phyloP scores from a whole-genome alignment of 2,329 filamentous ascomycete genomes.

The Nemania abortiva region DNA sequence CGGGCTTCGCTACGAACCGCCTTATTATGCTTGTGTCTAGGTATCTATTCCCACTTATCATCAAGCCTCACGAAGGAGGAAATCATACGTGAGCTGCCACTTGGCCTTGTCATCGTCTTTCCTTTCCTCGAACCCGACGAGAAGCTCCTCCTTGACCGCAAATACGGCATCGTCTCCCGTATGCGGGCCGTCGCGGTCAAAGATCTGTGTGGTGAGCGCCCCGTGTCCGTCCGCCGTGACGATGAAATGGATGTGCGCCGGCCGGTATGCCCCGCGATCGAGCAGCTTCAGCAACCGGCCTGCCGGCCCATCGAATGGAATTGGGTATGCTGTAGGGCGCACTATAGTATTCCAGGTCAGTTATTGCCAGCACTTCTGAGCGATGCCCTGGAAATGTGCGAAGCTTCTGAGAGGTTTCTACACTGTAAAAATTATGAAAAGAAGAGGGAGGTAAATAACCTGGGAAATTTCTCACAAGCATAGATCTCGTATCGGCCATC shows the following conservation, averaged over 20 bases:
- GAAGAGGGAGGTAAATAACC: neutral
- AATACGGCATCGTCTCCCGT: constrained; percentile 66
- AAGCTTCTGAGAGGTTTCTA: neutral
- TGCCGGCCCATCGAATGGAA: constrained; percentile 65
- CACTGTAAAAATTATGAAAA: neutral
- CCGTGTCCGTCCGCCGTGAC: constrained; percentile 54
- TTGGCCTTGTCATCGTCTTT: constrained; percentile 59
- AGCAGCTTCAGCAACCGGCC: constrained; percentile 64
- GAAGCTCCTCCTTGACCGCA: constrained; percentile 65
- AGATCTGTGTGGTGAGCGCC: constrained; percentile 79
- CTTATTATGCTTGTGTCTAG: neutral
- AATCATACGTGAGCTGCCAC: constrained; percentile 72
- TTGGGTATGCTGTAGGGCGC: constrained; percentile 68
- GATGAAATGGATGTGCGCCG: constrained; percentile 72
- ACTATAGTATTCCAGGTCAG: constrained; percentile 48
- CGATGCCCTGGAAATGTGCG: neutral
- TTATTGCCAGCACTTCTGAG: neutral
- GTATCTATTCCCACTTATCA: neutral
- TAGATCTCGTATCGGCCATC: constrained; percentile 74
- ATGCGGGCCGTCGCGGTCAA: constrained; percentile 74
- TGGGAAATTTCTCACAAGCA: constrained; percentile 51
- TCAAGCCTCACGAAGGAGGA: constrained; percentile 49
- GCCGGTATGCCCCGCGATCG: constrained; percentile 68
- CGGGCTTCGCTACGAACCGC: too few relatives aligned
- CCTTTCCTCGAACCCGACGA: constrained; percentile 57